Evolutionary conservation across 345 rosid genomes (phyloP), one percentile per base, ranked within the genome.

Genomic region (Geranium brycei): DNA sequence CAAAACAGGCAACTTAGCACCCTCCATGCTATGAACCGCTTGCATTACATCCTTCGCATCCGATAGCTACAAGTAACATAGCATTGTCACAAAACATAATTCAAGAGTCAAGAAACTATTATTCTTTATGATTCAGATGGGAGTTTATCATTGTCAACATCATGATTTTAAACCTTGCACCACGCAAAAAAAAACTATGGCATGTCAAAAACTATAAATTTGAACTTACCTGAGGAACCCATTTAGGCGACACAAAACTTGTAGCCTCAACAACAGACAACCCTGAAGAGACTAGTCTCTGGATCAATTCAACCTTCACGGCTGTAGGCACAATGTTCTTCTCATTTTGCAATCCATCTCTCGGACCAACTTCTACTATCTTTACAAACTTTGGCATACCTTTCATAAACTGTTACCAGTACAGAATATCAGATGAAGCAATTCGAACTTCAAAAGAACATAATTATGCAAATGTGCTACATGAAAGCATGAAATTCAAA

Each of bases 351-450:
- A 85, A 70, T 63, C 88, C 87, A 75, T 87, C 88, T 65, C 90
- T 83, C 0, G 90, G 87, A 71, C 95, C 95, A 63, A 83, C 95
- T 82, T 87, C 95, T 61, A 85, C 90, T 19, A 87, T 79, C 84
- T 85, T 85, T 76, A 87, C 95, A 78, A 64, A 76, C 64, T 71
- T 65, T 0, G 86, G 90, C 12, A 84, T 75, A 28, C 76, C 81
- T 69, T 62, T 76, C 65, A 78, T 65, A 71, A 78, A 79, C 90
- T 87, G 74, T 65, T 63, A 67, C 28, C 58, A 47, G 60, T 65
- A 75, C 32, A 65, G 18, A 19, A 55, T 70, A 67, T 19, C 56
- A 68, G 64, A 68, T 38, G 23, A 67, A 69, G 68, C 59, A 63
- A 57, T 14, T n/a, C 56, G 58, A 61, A 56, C 12, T 31, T 62